These are phyloP conservation scores for Rhododendron ovatum DNA, from an alignment of 148 eudicot species.

Conservation along the genomic window DNA sequence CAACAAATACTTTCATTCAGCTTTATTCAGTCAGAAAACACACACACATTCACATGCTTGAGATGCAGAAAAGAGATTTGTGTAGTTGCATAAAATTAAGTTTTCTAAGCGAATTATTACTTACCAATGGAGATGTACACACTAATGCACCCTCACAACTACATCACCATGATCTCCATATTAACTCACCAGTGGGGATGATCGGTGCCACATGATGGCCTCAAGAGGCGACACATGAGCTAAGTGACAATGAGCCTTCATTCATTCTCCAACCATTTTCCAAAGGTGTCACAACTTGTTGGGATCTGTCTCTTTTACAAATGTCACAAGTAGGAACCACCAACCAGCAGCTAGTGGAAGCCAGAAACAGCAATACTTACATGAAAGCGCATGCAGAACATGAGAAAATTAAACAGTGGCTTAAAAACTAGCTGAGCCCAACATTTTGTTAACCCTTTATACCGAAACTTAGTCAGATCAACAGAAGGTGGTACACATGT, in stretches of 20 bases:
- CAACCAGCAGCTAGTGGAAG: neutral
- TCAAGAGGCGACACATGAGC: neutral
- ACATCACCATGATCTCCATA: neutral
- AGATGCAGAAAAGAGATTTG: neutral
- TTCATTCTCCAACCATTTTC: neutral
- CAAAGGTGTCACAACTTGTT: neutral
- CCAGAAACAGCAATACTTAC: neutral
- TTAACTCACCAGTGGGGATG: neutral
- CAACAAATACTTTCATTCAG: conserved; percentile 9
- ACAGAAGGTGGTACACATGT: neutral
- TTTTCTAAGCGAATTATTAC: neutral
- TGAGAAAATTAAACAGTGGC: neutral
- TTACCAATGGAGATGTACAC: neutral
- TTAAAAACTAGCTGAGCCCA: neutral
- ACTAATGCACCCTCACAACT: neutral
- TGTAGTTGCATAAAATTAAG: neutral
- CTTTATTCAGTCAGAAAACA: neutral
- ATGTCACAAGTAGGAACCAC: neutral
- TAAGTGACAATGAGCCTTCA: neutral
- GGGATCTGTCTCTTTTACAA: neutral
- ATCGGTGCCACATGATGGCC: neutral
- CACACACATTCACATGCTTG: neutral
- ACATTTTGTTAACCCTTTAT: neutral
- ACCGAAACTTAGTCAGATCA: neutral
- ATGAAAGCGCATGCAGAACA: neutral